phyloP scores from a whole-genome alignment of 306 rosid species.

The Trifolium repens region DNA sequence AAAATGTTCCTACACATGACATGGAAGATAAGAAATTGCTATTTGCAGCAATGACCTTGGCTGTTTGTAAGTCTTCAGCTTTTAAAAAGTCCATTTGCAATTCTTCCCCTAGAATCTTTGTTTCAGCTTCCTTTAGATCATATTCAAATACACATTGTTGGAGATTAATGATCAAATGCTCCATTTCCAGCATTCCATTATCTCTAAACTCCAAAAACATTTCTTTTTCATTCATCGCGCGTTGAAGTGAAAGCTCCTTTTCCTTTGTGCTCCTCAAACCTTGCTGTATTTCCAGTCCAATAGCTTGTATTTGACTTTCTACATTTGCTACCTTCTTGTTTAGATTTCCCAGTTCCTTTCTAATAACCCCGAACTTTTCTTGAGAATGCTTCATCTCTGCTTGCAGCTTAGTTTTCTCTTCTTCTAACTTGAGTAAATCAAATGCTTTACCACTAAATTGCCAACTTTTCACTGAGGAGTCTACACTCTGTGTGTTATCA shows the following conservation, averaged over 20 bases:
- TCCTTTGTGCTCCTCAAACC: conserved; percentile 42
- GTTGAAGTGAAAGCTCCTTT: conserved; percentile 47
- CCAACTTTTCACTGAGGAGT: conserved; percentile 62
- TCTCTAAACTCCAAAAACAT: conserved; percentile 51
- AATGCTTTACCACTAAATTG: conserved; percentile 49
- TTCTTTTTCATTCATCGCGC: conserved; percentile 51
- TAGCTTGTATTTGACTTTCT: conserved; percentile 44
- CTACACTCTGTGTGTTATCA: conserved; percentile 66
- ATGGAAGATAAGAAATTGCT: conserved; percentile 53
- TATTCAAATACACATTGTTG: conserved; percentile 52
- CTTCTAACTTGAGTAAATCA: conserved; percentile 55
- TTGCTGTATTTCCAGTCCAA: conserved; percentile 44
- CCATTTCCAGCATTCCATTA: conserved; percentile 46
- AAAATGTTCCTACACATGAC: conserved; percentile 48
- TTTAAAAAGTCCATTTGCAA: conserved; percentile 49
- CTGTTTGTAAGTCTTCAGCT: conserved; percentile 53
- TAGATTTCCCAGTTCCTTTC: conserved; percentile 55
- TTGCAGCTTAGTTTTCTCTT: conserved; percentile 54
- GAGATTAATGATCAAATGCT: conserved; percentile 44
- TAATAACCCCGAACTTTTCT: conserved; percentile 45
- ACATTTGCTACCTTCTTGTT: conserved; percentile 41
- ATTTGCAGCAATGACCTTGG: conserved; percentile 53
- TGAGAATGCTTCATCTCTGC: conserved; percentile 46
- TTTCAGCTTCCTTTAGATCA: conserved; percentile 55
- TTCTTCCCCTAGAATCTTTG: conserved; percentile 67